Evolutionary conservation across 2,329 filamentous ascomycete species (phyloP), one percentile per base, ranked within the genome.

Genomic region (Myriosclerotinia duriaeana): DNA sequence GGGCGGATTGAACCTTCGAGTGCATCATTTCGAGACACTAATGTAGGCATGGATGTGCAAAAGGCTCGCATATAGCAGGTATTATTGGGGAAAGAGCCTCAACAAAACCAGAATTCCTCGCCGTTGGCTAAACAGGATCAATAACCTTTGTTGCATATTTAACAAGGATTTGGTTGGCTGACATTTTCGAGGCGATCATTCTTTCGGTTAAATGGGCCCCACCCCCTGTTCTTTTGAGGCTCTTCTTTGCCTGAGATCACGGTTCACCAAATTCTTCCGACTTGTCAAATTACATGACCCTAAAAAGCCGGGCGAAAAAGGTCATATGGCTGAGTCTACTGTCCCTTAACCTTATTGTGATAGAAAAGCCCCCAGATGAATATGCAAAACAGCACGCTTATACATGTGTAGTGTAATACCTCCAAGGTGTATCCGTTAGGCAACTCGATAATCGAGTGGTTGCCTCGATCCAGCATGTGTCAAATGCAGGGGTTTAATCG

Each of bases 391-490:
- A n/a, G 26, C 4, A 59, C n/a, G 42, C 20, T 8, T 17, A 48
- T 42, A 59, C 12, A 20, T 34, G 36, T 1, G 36, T 15, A 17
- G 48, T 48, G 26, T 8, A 34, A 34, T 34, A 6, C 30, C 30
- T 34, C 30, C 30, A 34, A 34, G 20, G 7, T 48, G 26, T 5
- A 15, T 15, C 20, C 44, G 30, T 46, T 20, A 60, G 44, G 44
- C 30, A 26, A 50, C 44, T 50, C 58, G 44, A 55, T 55, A 55
- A n/a, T 55, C 53, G 53, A 55, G 36, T 26, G 3, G 36, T 60
- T 60, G 58, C 58, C 58, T 60, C 44, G 34, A 52, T 50, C n/a
- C 14, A 26, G 7, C 3, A 48, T 36, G 42, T 17, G 20, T 8
- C 3, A 50, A 46, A 46, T 46, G 42, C 56, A 60, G 44, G 58